Percentiles rank a stretch among this genome's conserved stretches.
phyloP scores from a whole-genome alignment of 2,329 filamentous ascomycete genomes.

The Ascochyta fabae region DNA sequence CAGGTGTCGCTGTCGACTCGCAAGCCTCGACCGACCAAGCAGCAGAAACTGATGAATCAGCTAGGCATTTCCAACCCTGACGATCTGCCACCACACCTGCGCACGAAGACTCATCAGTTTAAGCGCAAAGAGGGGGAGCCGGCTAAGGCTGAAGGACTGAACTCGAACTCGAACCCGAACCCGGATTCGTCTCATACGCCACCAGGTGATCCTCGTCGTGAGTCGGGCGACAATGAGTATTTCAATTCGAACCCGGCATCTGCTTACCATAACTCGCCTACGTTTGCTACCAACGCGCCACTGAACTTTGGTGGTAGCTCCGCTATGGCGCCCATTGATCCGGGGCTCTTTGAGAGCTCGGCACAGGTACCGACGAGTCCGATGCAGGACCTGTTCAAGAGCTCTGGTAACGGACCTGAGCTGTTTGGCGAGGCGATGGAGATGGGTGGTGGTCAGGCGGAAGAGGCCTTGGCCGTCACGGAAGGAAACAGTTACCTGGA shows the following conservation, averaged over 20 bases:
- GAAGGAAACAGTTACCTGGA: slow-evolving; percentile 44
- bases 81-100: slow-evolving; percentile 82
- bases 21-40: slow-evolving; percentile 94
- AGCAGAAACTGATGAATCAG: slow-evolving; percentile 91
- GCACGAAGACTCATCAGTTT: slow-evolving; percentile 66
- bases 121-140: slow-evolving; percentile 66
- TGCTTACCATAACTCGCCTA: slow-evolving; percentile 43
- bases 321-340: slow-evolving; percentile 44
- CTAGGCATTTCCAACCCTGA: slow-evolving; percentile 90
- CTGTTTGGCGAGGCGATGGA: slow-evolving; percentile 48
- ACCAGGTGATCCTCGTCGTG: slow-evolving; percentile 45
- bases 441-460: slow-evolving; percentile 45
- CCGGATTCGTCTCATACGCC: slow-evolving; percentile 47
- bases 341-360: slow-evolving; percentile 45
- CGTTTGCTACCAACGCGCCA: slow-evolving; percentile 39
- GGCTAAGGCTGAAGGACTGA: slow-evolving; percentile 40
- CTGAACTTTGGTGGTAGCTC: slow-evolving; percentile 38
- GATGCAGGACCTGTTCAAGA: slow-evolving; percentile 47
- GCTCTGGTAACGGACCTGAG: slow-evolving; percentile 45
- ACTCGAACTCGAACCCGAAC: slow-evolving; percentile 46
- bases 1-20: slow-evolving; percentile 89
- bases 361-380: slow-evolving; percentile 41
- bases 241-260: slow-evolving; percentile 37
- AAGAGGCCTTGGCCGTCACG: slow-evolving; percentile 47
- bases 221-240: slow-evolving; percentile 41